Percentiles rank a stretch among this genome's conserved stretches.
These are phyloP conservation scores for Phytopythium kandeliae DNA, from an alignment of 352 stramenopile species.

Conservation along the genomic window DNA sequence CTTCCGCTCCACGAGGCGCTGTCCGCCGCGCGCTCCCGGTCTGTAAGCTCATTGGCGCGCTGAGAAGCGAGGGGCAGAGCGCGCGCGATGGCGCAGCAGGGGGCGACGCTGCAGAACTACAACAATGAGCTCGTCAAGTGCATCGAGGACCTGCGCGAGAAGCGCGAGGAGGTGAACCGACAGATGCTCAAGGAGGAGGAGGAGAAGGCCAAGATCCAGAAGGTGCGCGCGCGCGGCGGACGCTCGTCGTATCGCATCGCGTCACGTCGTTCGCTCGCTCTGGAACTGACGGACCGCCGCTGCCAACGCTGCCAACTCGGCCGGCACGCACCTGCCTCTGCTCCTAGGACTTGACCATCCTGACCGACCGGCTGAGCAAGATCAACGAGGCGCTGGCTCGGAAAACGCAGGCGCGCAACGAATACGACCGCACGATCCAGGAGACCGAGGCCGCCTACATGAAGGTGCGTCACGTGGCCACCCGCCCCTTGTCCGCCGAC, in stretches of 20 bases:
- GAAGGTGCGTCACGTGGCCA: constrained; percentile 76
- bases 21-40: too few relatives aligned
- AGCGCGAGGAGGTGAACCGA: constrained; percentile 89
- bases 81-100: constrained; percentile 80
- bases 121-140: constrained; percentile 96
- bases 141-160: constrained; percentile 92
- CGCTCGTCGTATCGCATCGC: too few relatives aligned
- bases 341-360: constrained; percentile 88
- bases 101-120: constrained; percentile 93
- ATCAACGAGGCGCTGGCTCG: constrained; percentile 89
- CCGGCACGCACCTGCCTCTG: too few relatives aligned
- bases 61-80: neutral
- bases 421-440: constrained; percentile 94
- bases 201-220: constrained; percentile 94
- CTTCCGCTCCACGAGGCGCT: too few relatives aligned
- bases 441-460: constrained; percentile 94
- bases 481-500: too few relatives aligned
- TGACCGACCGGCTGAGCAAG: constrained; percentile 88
- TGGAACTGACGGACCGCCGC: too few relatives aligned
- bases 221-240: too few relatives aligned
- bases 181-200: constrained; percentile 93
- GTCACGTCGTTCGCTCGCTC: too few relatives aligned
- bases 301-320: too few relatives aligned
- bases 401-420: constrained; percentile 88
- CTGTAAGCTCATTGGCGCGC: too few relatives aligned